These are phyloP conservation scores for Populus tomentosa DNA, from an alignment of 441 rosid genomes.

Conservation along the genomic window DNA sequence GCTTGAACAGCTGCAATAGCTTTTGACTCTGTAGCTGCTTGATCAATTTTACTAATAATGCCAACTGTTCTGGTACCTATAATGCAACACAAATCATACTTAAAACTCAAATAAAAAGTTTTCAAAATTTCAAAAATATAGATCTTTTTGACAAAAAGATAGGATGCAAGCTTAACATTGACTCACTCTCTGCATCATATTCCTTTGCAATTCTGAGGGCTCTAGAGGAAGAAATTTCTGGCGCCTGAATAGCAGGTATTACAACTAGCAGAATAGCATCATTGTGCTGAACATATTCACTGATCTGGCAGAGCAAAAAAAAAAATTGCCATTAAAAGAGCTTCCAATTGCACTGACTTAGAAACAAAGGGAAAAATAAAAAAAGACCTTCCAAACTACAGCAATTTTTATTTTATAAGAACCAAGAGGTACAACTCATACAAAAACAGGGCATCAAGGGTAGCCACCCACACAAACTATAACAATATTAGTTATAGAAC, in stretches of 20 bases:
- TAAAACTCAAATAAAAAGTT: not conserved
- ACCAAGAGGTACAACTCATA: not conserved
- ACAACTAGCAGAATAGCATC: conserved; percentile 86
- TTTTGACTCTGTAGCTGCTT: conserved; percentile 79
- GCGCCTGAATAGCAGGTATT: conserved; percentile 78
- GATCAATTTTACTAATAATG: conserved; percentile 86
- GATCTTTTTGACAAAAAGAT: not conserved
- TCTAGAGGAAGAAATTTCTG: conserved; percentile 79
- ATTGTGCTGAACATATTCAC: conserved; percentile 70
- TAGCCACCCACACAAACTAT: not conserved
- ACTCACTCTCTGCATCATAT: conserved; percentile 73
- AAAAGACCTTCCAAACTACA: not conserved
- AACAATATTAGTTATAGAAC: not conserved
- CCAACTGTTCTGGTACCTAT: conserved; percentile 92
- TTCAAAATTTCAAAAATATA: not conserved
- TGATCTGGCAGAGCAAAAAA: conserved; percentile 39
- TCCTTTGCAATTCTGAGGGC: conserved; percentile 90
- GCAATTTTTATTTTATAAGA: too few relatives aligned
- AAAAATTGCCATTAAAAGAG: conserved; percentile 15
- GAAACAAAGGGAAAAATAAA: not conserved
- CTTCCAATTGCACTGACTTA: conserved; percentile 7
- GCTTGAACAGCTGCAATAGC: conserved; percentile 93
- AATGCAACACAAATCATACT: not conserved
- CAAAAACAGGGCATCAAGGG: not conserved
- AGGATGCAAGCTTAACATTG: conserved; percentile 12